Conservation (phyloP, 2,329 filamentous ascomycete species). For the Gyromitra esculenta region DNA sequence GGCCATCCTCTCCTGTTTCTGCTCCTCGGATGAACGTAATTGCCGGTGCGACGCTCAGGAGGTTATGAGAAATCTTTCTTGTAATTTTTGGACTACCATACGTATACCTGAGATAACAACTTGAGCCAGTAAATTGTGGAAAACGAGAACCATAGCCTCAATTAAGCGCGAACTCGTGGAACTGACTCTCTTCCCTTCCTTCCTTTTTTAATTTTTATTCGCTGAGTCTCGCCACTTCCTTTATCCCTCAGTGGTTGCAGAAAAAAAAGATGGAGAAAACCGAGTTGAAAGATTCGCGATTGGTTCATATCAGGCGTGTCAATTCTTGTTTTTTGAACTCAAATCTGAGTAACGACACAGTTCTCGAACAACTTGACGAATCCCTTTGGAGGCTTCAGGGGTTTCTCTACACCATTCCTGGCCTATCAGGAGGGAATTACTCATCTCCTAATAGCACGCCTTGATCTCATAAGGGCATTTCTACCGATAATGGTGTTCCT, state of each 20-base stretch:
- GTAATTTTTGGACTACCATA: background rate
- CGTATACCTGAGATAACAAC: background rate
- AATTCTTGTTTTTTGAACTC: background rate
- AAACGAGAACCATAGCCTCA: background rate
- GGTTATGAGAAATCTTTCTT: background rate
- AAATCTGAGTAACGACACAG: background rate
- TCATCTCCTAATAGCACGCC: background rate
- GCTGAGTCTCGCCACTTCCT: background rate
- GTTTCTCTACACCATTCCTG: background rate
- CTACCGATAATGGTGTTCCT: background rate
- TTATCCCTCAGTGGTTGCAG: background rate
- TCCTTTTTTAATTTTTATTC: background rate
- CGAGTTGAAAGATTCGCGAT: background rate
- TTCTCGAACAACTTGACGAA: background rate
- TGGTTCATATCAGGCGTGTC: background rate
- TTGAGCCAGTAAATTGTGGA: background rate
- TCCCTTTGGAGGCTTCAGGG: background rate
- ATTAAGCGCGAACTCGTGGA: background rate
- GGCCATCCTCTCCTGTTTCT: background rate
- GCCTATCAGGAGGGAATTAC: background rate
- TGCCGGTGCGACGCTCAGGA: constrained; percentile 27
- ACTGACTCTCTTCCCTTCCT: background rate
- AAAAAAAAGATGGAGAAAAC: background rate
- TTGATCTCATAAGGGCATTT: background rate
- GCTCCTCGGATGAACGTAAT: background rate